A percentile compares a stretch with the other conserved stretches of the same genome.
Conservation (phyloP, 2,329 filamentous ascomycete genomes). For the Elsinoe necatrix region DNA sequence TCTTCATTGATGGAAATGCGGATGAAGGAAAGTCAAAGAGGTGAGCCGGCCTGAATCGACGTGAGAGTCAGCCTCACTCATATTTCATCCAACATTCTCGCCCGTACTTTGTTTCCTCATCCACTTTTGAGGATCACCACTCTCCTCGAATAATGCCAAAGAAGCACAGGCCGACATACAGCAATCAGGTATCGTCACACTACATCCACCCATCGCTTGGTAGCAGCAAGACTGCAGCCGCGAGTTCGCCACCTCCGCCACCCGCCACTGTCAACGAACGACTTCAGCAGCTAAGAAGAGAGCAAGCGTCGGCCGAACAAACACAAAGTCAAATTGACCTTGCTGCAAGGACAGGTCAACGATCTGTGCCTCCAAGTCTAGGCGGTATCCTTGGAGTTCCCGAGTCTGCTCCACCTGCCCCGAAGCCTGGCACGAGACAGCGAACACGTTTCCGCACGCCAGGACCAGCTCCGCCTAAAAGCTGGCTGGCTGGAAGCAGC, state of each 20-base stretch:
- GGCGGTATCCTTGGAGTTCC: conserved; percentile 38
- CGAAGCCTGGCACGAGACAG: conserved; percentile 33
- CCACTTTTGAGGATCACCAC: neutral
- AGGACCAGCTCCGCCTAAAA: conserved; percentile 40
- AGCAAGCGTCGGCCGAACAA: conserved; percentile 33
- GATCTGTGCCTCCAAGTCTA: conserved; percentile 38
- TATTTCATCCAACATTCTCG: neutral
- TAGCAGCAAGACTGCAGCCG: conserved; percentile 20
- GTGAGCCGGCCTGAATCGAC: neutral
- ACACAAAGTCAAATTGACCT: conserved; percentile 35
- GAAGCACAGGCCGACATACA: conserved; percentile 37
- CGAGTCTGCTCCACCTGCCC: conserved; percentile 38
- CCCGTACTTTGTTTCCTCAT: neutral
- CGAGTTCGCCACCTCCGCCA: conserved; percentile 20
- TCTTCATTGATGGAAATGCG: neutral
- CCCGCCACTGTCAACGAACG: conserved; percentile 39
- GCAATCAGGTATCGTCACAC: conserved; percentile 25
- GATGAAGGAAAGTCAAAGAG: neutral
- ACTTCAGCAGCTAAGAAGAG: conserved; percentile 38
- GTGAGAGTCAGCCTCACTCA: neutral
- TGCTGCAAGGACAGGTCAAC: conserved; percentile 34
- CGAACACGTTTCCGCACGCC: conserved; percentile 30
- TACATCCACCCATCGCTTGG: conserved; percentile 33
- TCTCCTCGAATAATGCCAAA: conserved; percentile 36
- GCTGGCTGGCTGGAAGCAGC: conserved; percentile 30